These are phyloP conservation scores for Neophaeococcomyces mojaviensis DNA, from an alignment of 2,329 filamentous ascomycete species.

Conservation along the genomic window DNA sequence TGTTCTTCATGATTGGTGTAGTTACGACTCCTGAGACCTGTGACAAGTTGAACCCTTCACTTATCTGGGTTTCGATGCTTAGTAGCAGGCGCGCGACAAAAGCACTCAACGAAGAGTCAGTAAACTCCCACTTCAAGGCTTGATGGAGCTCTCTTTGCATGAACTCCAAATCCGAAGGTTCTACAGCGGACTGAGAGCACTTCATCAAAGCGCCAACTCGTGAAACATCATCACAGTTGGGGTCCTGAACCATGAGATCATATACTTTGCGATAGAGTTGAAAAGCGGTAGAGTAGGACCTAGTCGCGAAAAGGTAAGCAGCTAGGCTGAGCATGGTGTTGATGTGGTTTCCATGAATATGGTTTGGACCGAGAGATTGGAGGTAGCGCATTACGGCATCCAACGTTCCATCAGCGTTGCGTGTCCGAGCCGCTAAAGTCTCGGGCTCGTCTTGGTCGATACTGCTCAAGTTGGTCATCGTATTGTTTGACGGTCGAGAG, in stretches of 20 bases:
- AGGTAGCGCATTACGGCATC: conserved; percentile 6
- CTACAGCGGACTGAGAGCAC: conserved; percentile 6
- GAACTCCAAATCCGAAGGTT: conserved; percentile 4
- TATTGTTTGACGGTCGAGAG: background rate
- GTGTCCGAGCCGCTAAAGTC: conserved; percentile 5
- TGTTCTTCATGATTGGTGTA: conserved; percentile 2
- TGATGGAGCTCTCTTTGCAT: conserved; percentile 8
- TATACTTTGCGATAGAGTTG: conserved; percentile 7
- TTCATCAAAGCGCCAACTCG: conserved; percentile 5
- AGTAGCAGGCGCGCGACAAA: conserved; percentile 1
- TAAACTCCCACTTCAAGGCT: conserved; percentile 3
- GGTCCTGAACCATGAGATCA: conserved; percentile 6
- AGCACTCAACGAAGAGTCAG: background rate
- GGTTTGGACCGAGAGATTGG: conserved; percentile 3
- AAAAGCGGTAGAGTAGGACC: conserved; percentile 1
- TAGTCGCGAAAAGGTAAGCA: conserved; percentile 7
- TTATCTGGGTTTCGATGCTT: conserved; percentile 5
- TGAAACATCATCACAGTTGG: conserved; percentile 5
- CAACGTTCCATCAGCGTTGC: conserved; percentile 6
- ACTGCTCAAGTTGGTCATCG: conserved; percentile 1
- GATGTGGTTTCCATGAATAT: background rate
- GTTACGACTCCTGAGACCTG: conserved; percentile 3
- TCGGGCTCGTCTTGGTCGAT: conserved; percentile 7
- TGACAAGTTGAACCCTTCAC: conserved; percentile 7
- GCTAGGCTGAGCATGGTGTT: conserved; percentile 4